A percentile compares a stretch with the other conserved stretches of the same genome.
Conservation (phyloP, 441 rosid species). For the Isatis lusitanica region DNA sequence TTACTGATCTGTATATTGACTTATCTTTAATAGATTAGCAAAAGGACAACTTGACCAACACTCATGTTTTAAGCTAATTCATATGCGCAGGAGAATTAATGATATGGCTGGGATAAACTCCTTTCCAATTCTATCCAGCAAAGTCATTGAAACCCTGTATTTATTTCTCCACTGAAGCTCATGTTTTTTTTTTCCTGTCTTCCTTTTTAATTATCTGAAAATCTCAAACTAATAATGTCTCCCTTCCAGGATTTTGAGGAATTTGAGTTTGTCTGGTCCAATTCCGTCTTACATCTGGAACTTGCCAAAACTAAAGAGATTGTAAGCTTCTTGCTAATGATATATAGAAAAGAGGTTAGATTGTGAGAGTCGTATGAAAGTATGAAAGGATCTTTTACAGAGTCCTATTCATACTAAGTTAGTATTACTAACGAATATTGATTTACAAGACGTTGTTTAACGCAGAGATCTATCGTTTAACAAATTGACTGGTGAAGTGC, state of each 20-base stretch:
- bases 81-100: slow-evolving; percentile 19
- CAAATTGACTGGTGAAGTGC: too few species aligned
- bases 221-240: neutral
- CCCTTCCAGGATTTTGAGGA: slow-evolving; percentile 28
- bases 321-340: slow-evolving; percentile 14
- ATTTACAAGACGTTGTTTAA: too few species aligned
- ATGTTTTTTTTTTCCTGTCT: neutral
- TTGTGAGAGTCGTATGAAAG: neutral
- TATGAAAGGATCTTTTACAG: neutral
- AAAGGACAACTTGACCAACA: neutral
- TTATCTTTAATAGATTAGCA: neutral
- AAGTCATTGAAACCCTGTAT: neutral
- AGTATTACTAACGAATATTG: too few species aligned
- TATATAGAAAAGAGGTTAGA: neutral
- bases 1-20: neutral
- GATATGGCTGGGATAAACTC: slow-evolving; percentile 23
- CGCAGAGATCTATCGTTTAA: too few species aligned
- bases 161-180: neutral
- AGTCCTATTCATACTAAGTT: neutral
- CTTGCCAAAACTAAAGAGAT: neutral
- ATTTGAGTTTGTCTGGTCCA: slow-evolving; percentile 17
- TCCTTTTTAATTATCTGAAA: neutral
- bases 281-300: slow-evolving; percentile 32
- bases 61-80: neutral
- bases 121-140: slow-evolving; percentile 27